A percentile compares a stretch with the other conserved stretches of the same genome.
Evolutionary conservation across 2,329 filamentous ascomycete genomes (phyloP).

Genomic region (Claviceps sp.): DNA sequence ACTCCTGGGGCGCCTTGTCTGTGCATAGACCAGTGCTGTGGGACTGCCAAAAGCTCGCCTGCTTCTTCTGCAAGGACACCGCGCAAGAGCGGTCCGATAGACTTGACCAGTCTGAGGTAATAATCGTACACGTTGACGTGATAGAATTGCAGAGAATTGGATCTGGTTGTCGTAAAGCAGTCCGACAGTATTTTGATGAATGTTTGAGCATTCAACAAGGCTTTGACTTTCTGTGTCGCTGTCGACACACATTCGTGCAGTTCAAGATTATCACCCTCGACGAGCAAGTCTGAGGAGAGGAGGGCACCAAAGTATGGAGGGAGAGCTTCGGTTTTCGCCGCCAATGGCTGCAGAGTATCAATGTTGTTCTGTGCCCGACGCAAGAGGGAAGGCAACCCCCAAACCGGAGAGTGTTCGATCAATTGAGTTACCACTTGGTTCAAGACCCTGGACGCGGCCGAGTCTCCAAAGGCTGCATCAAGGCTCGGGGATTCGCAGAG

Average conservation of each 20-base stretch:
- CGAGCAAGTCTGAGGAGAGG: constrained; percentile 32
- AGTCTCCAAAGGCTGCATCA: constrained; percentile 46
- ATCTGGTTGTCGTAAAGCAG: constrained; percentile 58
- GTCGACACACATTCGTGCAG: constrained; percentile 32
- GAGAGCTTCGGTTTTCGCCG: constrained; percentile 33
- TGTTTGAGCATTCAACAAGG: constrained; percentile 62
- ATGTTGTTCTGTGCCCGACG: constrained; percentile 59
- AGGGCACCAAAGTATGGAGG: constrained; percentile 59
- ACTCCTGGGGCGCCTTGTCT: constrained; percentile 17
- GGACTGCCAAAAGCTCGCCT: constrained; percentile 57
- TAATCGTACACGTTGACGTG: constrained; percentile 75
- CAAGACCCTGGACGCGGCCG: constrained; percentile 54
- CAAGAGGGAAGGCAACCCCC: constrained; percentile 71
- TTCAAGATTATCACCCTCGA: constrained; percentile 19
- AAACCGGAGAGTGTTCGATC: constrained; percentile 65
- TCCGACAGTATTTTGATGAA: constrained; percentile 63
- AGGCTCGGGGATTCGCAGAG: constrained; percentile 73
- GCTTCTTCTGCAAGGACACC: constrained; percentile 80
- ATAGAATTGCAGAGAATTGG: constrained; percentile 52
- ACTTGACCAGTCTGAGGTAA: constrained; percentile 60
- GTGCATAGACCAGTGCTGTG: constrained; percentile 46
- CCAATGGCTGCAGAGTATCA: constrained; percentile 53
- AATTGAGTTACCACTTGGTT: constrained; percentile 63
- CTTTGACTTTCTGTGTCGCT: constrained; percentile 69
- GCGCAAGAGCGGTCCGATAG: constrained; percentile 64